These are phyloP conservation scores for Cadophora luteo-olivacea DNA, from an alignment of 2,329 filamentous ascomycete genomes.

Conservation along the genomic window DNA sequence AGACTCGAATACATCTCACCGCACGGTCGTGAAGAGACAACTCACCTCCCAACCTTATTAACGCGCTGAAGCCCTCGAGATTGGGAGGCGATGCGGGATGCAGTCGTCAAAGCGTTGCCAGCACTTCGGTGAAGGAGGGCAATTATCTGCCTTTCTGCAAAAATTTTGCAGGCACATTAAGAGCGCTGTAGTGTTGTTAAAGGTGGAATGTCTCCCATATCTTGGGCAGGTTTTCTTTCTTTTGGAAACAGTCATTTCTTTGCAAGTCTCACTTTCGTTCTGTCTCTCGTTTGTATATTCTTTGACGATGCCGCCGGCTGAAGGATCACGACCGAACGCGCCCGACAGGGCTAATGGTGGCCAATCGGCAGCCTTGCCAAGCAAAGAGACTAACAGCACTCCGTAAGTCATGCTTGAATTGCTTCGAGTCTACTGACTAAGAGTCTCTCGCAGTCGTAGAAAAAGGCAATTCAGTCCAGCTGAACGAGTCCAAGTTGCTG, in stretches of 20 bases:
- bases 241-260: neutral
- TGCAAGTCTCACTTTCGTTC: neutral
- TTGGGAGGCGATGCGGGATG: neutral
- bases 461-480: conserved; percentile 1
- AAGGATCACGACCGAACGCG: neutral
- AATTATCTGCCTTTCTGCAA: neutral
- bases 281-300: neutral
- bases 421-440: neutral
- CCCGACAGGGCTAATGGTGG: too few relatives aligned
- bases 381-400: neutral
- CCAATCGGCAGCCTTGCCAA: neutral
- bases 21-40: neutral
- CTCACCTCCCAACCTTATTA: neutral
- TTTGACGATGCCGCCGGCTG: neutral
- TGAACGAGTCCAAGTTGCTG: neutral
- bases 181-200: neutral
- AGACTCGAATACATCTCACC: neutral
- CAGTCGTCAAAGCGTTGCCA: conserved; percentile 1
- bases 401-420: neutral
- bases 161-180: neutral
- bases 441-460: neutral
- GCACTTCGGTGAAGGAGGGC: conserved; percentile 4
- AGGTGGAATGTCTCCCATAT: neutral
- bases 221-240: neutral
- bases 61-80: neutral